A percentile compares a stretch with the other conserved stretches of the same genome.
These are phyloP conservation scores for Plasmodium yoelii DNA, from an alignment of 169 alveolate species.

Conservation along the genomic window DNA sequence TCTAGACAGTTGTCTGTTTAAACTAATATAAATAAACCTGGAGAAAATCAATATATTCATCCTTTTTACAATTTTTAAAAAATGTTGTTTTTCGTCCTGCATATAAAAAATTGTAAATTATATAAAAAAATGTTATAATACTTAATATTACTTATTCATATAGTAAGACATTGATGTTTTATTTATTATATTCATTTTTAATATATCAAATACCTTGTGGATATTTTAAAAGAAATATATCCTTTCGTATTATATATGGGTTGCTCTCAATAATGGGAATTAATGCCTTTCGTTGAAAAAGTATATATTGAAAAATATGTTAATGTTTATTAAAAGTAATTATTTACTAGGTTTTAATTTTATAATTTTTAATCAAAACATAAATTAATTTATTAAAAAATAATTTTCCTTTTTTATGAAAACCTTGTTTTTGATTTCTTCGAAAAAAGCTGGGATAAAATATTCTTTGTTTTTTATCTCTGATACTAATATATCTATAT, in stretches of 20 bases:
- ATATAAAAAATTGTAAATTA: background rate
- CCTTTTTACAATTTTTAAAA: slow-evolving; percentile 66
- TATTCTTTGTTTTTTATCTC: slow-evolving; percentile 47
- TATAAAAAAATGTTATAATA: background rate
- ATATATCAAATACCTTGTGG: slow-evolving; percentile 39
- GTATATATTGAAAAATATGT: background rate
- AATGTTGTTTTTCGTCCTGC: slow-evolving; percentile 48
- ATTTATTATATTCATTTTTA: background rate
- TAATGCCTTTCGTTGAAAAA: slow-evolving; percentile 22
- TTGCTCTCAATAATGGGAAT: slow-evolving; percentile 51
- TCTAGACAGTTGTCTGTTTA: background rate
- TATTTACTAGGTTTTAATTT: background rate
- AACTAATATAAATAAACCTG: slow-evolving; percentile 7
- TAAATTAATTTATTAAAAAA: no score
- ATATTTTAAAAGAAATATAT: slow-evolving; percentile 55
- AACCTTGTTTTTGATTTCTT: slow-evolving; percentile 49
- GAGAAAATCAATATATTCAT: slow-evolving; percentile 39
- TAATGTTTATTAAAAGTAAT: background rate
- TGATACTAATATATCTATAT: slow-evolving; percentile 29
- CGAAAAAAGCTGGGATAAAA: slow-evolving; percentile 62
- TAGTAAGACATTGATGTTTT: background rate
- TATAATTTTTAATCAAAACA: no score
- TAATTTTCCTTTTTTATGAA: background rate
- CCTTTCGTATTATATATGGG: slow-evolving; percentile 41
- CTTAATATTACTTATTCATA: background rate